Evolutionary conservation across 139 green algal species (phyloP).

Genomic region (Mesotaenium endlicherianum): DNA sequence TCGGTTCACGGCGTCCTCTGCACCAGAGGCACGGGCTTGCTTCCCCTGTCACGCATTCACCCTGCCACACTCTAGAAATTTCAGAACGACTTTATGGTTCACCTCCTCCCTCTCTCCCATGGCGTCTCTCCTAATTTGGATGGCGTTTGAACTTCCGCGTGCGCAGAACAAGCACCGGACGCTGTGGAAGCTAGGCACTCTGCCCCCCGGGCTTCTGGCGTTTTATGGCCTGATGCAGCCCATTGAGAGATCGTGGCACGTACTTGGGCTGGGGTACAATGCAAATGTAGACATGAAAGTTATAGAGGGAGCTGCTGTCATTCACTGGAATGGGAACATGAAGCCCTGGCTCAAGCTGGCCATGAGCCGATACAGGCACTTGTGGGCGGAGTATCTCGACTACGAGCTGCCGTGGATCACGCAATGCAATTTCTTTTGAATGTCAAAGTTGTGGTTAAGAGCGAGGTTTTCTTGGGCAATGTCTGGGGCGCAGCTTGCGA

Average conservation of each 20-base stretch:
- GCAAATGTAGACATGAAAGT: slow-evolving; percentile 14
- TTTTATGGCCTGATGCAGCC: slow-evolving; percentile 42
- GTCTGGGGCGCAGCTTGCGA: too few relatives aligned
- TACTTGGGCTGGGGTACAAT: slow-evolving; percentile 44
- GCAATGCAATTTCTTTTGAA: too few relatives aligned
- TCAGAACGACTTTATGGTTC: too few relatives aligned
- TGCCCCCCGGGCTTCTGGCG: slow-evolving; percentile 43
- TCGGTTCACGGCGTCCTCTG: too few relatives aligned
- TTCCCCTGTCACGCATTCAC: too few relatives aligned
- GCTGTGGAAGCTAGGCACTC: slow-evolving; percentile 49
- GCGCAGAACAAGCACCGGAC: slow-evolving; percentile 28
- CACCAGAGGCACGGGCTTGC: too few relatives aligned
- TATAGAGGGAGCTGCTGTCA: slow-evolving; percentile 16
- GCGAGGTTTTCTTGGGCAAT: too few relatives aligned
- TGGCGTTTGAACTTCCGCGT: too few relatives aligned
- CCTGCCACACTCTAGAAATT: too few relatives aligned
- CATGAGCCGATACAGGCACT: slow-evolving; percentile 11
- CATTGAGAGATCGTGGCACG: slow-evolving; percentile 41
- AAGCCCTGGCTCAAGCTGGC: slow-evolving; percentile 52
- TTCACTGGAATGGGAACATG: slow-evolving; percentile 52
- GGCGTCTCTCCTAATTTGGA: too few relatives aligned
- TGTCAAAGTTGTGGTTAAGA: too few relatives aligned
- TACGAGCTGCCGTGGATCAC: slow-evolving; percentile 29
- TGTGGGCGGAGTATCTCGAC: slow-evolving; percentile 34
- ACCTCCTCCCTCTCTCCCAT: too few relatives aligned